A percentile compares a stretch with the other conserved stretches of the same genome.
Evolutionary conservation across 805 yeast species (phyloP).

Genomic region (Pichia californica): DNA sequence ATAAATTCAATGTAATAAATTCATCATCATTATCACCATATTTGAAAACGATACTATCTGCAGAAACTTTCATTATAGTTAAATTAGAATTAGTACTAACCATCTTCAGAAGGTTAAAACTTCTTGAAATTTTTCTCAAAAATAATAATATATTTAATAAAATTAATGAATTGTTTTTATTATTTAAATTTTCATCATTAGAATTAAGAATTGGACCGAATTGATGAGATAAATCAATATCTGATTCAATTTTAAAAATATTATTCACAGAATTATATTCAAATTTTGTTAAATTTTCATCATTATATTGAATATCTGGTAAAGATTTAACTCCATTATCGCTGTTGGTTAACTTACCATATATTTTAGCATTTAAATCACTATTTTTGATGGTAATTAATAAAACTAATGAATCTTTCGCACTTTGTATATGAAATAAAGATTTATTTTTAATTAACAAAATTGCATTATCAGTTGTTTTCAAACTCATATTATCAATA

Average conservation of each 20-base stretch:
- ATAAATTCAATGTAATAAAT: conserved; percentile 21
- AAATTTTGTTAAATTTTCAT: conserved; percentile 21
- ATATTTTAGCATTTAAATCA: conserved; percentile 28
- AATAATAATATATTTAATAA: conserved; percentile 22
- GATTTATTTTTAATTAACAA: conserved; percentile 31
- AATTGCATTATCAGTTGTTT: conserved; percentile 22
- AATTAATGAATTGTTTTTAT: conserved; percentile 6
- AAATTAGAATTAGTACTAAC: conserved; percentile 24
- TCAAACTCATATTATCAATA: conserved; percentile 2
- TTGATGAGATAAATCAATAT: conserved; percentile 21
- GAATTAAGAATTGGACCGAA: conserved; percentile 3
- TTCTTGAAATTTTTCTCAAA: conserved; percentile 23
- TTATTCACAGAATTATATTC: conserved; percentile 20
- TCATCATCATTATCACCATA: conserved; percentile 25
- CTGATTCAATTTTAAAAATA: conserved; percentile 26
- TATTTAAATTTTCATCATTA: no score
- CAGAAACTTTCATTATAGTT: conserved; percentile 23
- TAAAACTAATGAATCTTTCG: conserved; percentile 30
- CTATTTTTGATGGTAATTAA: conserved; percentile 24
- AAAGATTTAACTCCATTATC: conserved; percentile 20
- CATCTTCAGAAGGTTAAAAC: conserved; percentile 25
- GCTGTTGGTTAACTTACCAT: conserved; percentile 27
- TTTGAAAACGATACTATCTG: conserved; percentile 26
- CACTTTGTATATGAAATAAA: conserved; percentile 31
- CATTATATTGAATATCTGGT: conserved; percentile 23